These are phyloP conservation scores for Guyanaporus albipodus DNA, from an alignment of 768 basidiomycete species.

Conservation along the genomic window DNA sequence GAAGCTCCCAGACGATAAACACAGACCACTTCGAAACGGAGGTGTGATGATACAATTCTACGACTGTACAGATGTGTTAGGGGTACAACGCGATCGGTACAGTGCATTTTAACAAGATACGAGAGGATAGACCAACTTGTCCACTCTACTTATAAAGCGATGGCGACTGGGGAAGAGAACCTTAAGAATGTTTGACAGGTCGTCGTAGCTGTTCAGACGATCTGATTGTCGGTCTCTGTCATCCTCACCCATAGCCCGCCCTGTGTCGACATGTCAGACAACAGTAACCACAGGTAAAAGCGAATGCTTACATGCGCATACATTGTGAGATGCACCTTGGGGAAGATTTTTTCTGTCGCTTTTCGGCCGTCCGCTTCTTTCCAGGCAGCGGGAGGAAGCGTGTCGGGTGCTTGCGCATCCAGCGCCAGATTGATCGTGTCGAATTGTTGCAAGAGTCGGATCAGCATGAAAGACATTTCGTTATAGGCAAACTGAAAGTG, in stretches of 20 bases:
- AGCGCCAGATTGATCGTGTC: conserved; percentile 43
- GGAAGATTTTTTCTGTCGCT: conserved; percentile 45
- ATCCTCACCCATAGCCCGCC: conserved; percentile 54
- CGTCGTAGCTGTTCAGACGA: conserved; percentile 1
- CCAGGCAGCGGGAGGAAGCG: conserved; percentile 47
- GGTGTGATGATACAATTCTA: too few relatives aligned
- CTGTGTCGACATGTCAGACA: conserved; percentile 24
- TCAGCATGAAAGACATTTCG: conserved; percentile 58
- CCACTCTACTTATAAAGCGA: too few relatives aligned
- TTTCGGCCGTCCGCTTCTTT: conserved; percentile 42
- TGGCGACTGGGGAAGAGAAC: too few relatives aligned
- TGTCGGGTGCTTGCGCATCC: conserved; percentile 43
- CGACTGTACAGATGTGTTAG: too few relatives aligned
- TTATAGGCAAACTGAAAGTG: conserved; percentile 48
- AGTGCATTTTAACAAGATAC: too few relatives aligned
- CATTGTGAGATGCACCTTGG: conserved; percentile 54
- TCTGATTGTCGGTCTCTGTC: conserved; percentile 17
- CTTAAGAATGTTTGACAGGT: too few relatives aligned
- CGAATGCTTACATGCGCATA: conserved; percentile 38
- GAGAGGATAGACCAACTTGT: too few relatives aligned
- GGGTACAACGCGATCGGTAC: too few relatives aligned
- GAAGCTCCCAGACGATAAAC: background rate
- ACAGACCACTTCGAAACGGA: too few relatives aligned
- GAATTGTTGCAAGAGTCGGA: conserved; percentile 61
- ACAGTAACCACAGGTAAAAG: background rate